Base-by-base conservation (phyloP, 2,329 filamentous ascomycete genomes). In the Xylaria sp. region DNA sequence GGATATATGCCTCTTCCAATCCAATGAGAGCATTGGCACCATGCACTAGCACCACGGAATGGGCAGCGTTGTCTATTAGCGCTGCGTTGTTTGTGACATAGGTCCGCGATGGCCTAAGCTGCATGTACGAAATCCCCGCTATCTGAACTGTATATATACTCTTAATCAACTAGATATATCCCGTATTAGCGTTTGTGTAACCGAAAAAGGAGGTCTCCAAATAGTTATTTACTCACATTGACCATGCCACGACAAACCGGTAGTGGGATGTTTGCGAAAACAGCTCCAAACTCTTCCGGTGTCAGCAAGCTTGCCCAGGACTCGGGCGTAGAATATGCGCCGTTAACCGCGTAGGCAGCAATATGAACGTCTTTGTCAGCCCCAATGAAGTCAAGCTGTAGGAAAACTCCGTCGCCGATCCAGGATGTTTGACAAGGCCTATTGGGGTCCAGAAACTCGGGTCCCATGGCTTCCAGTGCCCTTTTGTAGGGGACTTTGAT, bases 111-210 rank as follows among this genome's bases (percentile, higher is more conserved):
- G 71, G 65, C 16, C 35, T 51, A 50, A 75, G 73, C 44, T 75
- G 72, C 59, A 75, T 72, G 29, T 76, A 74, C 23, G 72, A 74
- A 29, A 78, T 71, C 0, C 74, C 75, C 2, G 77, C 69, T 29
- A 79, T 71, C 44, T 78, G 77, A 18, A 79, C 72, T 0, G 77
- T 79, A 51, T 78, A 79, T 10, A 77, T 60, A 48, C 73, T 77
- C 55, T 75, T 70, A 44, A 78, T 74, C 16, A 79, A 73, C 77
- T 78, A 8, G 9, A 8, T 9, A 6, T 37, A 16, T 27, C 35
- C 5, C 62, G 23, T 23, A 50, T 71, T 40, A 66, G 57, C 18
- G 18, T 50, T 48, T 23, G 13, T 21, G n/a, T 8, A 8, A 2
- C 25, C 8, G 4, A 40, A 47, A 5, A 23, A 58, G 23, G 47